These are phyloP conservation scores for Beauveria sp. DNA, from an alignment of 2,329 filamentous ascomycete species.

Conservation along the genomic window DNA sequence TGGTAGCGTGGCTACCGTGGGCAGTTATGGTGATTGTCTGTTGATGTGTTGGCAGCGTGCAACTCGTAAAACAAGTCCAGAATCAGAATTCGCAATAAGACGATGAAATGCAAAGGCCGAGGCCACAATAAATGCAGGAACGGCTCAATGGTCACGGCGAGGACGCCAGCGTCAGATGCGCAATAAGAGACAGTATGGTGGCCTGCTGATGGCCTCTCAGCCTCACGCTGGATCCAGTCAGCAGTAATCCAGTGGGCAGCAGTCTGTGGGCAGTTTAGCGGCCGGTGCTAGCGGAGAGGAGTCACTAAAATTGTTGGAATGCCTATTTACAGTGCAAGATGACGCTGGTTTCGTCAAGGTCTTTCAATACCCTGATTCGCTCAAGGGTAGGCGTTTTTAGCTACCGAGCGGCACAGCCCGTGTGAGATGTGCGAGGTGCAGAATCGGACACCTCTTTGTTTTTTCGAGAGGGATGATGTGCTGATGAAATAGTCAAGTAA, in stretches of 20 bases:
- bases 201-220: conserved; percentile 37
- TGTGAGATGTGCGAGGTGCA: background rate
- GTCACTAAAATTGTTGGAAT: background rate
- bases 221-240: conserved; percentile 26
- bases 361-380: background rate
- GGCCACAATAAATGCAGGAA: conserved; percentile 22
- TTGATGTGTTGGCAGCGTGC: conserved; percentile 3
- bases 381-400: background rate
- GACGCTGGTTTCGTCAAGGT: no score
- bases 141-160: conserved; percentile 8
- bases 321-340: background rate
- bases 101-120: conserved; percentile 12
- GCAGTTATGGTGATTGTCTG: background rate
- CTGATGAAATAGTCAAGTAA: no score
- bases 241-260: conserved; percentile 11
- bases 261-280: background rate
- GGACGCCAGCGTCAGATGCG: conserved; percentile 14
- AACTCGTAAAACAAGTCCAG: conserved; percentile 11
- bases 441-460: background rate
- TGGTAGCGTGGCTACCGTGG: background rate
- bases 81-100: conserved; percentile 12
- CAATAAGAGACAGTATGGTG: conserved; percentile 21
- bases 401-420: background rate
- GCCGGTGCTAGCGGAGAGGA: background rate
- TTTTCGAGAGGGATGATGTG: no score